phyloP scores from a whole-genome alignment of 176 grass and related monocot genomes.

The Hordeum vulgare region MorexV3_pseudomolecules_assembly NC_058521.1:31921316-31921815 shows the following conservation, averaged over 20 bases:
- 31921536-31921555: neutral
- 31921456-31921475: neutral
- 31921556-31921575: too few species aligned
- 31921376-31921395: neutral
- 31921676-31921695: neutral
- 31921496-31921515: constrained; percentile 13
- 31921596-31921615: too few species aligned
- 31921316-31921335: neutral
- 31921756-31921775: neutral
- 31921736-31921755: neutral
- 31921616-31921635: too few species aligned
- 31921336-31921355: neutral
- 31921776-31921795: neutral
- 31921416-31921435: neutral
- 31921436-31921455: neutral
- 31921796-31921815: neutral
- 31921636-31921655: neutral
- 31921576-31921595: too few species aligned
- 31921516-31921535: neutral
- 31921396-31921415: neutral
- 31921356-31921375: neutral
- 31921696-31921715: neutral
- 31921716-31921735: constrained; percentile 1
- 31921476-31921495: constrained; percentile 4
- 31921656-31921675: neutral